Base-by-base conservation (phyloP, 805 yeast species). In the Ogataea sp. region DNA sequence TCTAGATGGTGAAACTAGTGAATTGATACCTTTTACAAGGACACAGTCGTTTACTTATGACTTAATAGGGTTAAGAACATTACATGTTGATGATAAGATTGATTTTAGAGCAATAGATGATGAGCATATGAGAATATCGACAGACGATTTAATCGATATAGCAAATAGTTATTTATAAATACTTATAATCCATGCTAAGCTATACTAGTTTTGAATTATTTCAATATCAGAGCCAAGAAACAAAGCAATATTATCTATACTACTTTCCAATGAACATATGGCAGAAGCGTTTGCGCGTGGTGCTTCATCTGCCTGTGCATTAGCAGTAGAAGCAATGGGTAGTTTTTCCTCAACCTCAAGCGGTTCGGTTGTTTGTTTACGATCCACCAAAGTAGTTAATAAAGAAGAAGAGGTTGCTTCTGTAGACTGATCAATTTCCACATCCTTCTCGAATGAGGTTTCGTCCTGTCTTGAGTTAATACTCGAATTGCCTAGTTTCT, bases 41-140 rank as follows among this genome's bases (percentile, higher is more conserved):
- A 72, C 89, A 0, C 58, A 53, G 2, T 49, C 77, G 9, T 85
- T 67, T 52, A 48, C 46, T n/a, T 54, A 70, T 20, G 80, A 84
- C 55, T 59, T 71, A 44, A 61, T 85, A 28, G 95, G 95, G 0
- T 56, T 83, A 44, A 65, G 64, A 44, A 46, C 53, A 1, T 61
- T 85, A 24, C 61, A 71, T 41, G 59, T 63, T 11, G 50, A 62
- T 1, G 62, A 53, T 1, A 68, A 64, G 39, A 56, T 84, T 25
- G 73, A 64, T 2, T 80, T 75, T 42, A 50, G 68, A 32, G 51
- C 58, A 8, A 64, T 83, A 16, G 73, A 77, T 39, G 85, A 72
- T 17, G 62, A 54, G 3, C 95, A 84, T 54, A 81, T 85, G 87
- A 59, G 61, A 21, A 70, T 84, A n/a, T 59, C 73, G 6, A 78